Evolutionary conservation across 177 flowering plant genomes (phyloP).

Genomic region (Tripterygium wilfordii): DNA sequence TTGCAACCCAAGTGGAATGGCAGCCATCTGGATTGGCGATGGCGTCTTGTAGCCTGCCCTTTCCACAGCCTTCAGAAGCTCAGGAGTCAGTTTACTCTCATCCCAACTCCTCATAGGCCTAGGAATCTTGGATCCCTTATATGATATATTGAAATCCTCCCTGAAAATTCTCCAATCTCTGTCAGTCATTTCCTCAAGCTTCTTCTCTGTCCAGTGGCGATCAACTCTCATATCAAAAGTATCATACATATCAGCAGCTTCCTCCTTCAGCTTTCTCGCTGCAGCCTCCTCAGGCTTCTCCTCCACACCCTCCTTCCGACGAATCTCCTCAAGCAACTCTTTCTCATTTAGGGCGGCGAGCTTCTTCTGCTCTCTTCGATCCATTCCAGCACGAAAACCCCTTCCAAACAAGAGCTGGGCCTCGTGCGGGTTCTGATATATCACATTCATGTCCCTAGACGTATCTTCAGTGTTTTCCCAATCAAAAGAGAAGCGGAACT

Average conservation of each 20-base stretch:
- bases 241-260: conserved; percentile 65
- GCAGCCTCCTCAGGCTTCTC: conserved; percentile 73
- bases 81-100: conserved; percentile 51
- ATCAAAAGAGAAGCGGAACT: conserved; percentile 78
- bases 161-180: conserved; percentile 84
- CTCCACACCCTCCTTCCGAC: conserved; percentile 64
- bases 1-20: conserved; percentile 72
- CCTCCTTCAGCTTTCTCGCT: conserved; percentile 51
- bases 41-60: conserved; percentile 63
- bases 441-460: conserved; percentile 65
- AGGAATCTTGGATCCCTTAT: conserved; percentile 75
- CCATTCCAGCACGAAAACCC: conserved; percentile 82
- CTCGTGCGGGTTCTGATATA: conserved; percentile 86
- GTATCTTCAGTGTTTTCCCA: conserved; percentile 87
- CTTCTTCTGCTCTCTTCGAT: conserved; percentile 81
- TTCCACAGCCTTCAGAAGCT: conserved; percentile 64
- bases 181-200: conserved; percentile 80
- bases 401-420: too few species aligned
- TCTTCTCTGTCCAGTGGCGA: too few species aligned
- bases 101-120: conserved; percentile 73
- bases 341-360: conserved; percentile 74
- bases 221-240: conserved; percentile 73
- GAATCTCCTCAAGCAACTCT: conserved; percentile 60
- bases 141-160: conserved; percentile 74
- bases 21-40: conserved; percentile 79